phyloP scores from a whole-genome alignment of 1,284 basidiomycete genomes.

The Austroboletus novae-zelandiae region DNA sequence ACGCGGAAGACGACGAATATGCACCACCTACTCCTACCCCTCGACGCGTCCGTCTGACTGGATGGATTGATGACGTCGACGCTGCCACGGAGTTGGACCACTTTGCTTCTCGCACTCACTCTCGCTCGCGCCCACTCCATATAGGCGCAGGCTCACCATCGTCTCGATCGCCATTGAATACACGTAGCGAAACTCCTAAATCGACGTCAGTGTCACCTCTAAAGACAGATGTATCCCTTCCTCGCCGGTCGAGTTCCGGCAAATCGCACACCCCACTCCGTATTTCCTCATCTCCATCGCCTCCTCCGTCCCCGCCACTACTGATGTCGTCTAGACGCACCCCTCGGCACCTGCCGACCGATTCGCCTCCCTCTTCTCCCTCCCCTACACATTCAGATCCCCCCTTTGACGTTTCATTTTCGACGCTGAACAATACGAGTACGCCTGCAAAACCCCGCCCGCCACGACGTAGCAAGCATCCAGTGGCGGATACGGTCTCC shows the following conservation, averaged over 20 bases:
- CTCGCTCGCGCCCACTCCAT: background rate
- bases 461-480: no score
- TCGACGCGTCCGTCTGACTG: constrained; percentile 45
- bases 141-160: background rate
- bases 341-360: constrained; percentile 2
- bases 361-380: constrained; percentile 22
- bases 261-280: background rate
- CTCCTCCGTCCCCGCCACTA: background rate
- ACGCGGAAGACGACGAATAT: background rate
- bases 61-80: no score
- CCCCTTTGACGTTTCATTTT: no score
- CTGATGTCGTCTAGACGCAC: background rate
- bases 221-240: background rate
- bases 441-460: no score
- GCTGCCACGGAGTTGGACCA: no score
- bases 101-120: constrained; percentile 7
- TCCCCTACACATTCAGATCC: no score
- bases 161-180: background rate
- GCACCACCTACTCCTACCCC: constrained; percentile 18
- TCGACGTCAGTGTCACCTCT: background rate
- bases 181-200: background rate
- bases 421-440: no score
- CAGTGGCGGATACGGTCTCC: no score
- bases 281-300: background rate
- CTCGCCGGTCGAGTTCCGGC: no score